Evolutionary conservation across 305 asterid species (phyloP), one percentile per base, ranked within the genome.

Genomic region (Petunia hybrid): DNA sequence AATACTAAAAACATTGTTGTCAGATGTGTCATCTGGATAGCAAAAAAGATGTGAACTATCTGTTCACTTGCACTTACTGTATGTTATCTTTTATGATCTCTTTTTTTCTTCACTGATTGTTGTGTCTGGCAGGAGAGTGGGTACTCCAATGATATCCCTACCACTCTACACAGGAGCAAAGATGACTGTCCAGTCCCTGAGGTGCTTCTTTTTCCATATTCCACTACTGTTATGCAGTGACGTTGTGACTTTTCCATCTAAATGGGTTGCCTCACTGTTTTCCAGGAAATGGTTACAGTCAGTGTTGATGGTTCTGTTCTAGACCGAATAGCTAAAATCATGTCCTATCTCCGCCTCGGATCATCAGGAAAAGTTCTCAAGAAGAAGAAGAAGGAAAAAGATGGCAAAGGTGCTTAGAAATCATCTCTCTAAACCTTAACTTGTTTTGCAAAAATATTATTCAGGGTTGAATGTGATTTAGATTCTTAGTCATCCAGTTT

Each of bases 181-280:
- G 99, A 97, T 82, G 99, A 94, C 85, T 96, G 99, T 87, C 99
- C 98, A 78, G 91, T 94, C 76, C 99, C 95, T 8, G 99, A 96
- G 98, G 99, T 94, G 83, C 16, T 80, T 74, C 4, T 22, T 63
- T 60, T 73, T 41, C 65, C 74, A 76, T 78, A 10, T 36, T 68
- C 2, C 35, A 12, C 45, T 48, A 51, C 35, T 48, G 78, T 48
- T 35, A 35, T 42, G 45, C 78, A 71, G 35, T 48, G 36, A 46
- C 62, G 46, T 71, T 22, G 13, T 71, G 75, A 68, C 14, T 41
- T 48, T 35, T 48, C 35, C 35, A 48, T 71, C 78, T 48, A 13
- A 16, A n/a, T 66, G 66, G 51, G 57, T 82, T 63, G 62, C 45
- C 76, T 14, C 55, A 62, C 4, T 82, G 48, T 46, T 85, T 78